These are phyloP conservation scores for Saturnispora besseyi DNA, from an alignment of 805 yeast genomes.

Conservation along the genomic window DNA sequence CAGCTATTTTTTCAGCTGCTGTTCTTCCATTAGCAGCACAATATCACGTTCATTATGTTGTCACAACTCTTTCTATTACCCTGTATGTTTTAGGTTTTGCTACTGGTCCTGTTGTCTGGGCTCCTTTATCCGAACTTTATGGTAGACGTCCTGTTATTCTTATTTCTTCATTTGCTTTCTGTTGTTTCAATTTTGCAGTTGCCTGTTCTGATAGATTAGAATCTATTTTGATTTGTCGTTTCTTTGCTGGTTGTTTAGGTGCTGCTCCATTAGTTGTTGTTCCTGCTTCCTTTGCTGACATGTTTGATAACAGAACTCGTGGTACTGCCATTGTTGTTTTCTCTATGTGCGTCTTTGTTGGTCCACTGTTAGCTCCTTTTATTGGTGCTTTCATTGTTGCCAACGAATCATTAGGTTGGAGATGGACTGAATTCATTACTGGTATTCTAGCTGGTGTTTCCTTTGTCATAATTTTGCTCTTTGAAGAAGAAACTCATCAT, in stretches of 20 bases:
- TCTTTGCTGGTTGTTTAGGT: conserved; percentile 73
- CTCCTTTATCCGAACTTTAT: conserved; percentile 72
- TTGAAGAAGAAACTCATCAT: conserved; percentile 61
- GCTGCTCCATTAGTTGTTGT: conserved; percentile 81
- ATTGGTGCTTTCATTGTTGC: conserved; percentile 59
- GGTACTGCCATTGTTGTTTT: conserved; percentile 72
- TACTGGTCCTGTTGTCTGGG: conserved; percentile 85
- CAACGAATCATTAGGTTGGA: conserved; percentile 57
- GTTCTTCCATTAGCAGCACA: conserved; percentile 37
- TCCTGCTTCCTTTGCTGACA: conserved; percentile 81
- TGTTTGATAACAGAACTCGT: conserved; percentile 55
- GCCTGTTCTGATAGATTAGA: conserved; percentile 77
- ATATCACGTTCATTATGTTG: conserved; percentile 56
- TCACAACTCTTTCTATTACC: conserved; percentile 68
- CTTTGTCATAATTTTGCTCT: conserved; percentile 31
- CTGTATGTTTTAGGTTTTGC: conserved; percentile 91
- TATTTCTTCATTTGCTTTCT: conserved; percentile 46
- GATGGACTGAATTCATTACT: conserved; percentile 70
- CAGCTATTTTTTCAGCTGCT: conserved; percentile 72
- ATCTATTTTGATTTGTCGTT: conserved; percentile 67
- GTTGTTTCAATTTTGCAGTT: conserved; percentile 57
- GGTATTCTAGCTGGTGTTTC: conserved; percentile 48
- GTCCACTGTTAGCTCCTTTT: conserved; percentile 80
- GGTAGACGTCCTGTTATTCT: conserved; percentile 61
- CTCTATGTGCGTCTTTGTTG: conserved; percentile 62